Percentiles rank a stretch among this genome's conserved stretches.
These are phyloP conservation scores for Coemansia sp. DNA, from an alignment of 192 early-diverging fungal genomes.

Conservation along the genomic window DNA sequence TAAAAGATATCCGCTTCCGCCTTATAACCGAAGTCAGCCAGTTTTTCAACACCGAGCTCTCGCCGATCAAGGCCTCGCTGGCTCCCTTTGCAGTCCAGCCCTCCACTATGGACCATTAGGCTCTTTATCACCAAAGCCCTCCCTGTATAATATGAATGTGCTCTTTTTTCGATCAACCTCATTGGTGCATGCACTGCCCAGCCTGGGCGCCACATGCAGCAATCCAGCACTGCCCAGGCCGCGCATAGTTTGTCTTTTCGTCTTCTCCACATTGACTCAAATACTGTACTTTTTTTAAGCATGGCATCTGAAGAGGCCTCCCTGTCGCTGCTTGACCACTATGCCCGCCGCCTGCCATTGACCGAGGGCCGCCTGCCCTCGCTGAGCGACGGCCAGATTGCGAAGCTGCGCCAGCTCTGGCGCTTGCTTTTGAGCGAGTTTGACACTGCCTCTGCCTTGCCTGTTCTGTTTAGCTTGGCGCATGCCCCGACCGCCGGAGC, in stretches of 20 bases:
- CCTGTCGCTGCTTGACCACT: conserved; percentile 36
- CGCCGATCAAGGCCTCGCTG: conserved; percentile 26
- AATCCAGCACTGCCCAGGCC: not conserved
- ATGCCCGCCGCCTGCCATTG: conserved; percentile 12
- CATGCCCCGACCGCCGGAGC: not conserved
- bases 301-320: not conserved
- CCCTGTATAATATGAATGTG: not conserved
- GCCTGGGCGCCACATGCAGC: not conserved
- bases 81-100: conserved; percentile 6
- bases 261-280: not conserved
- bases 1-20: conserved; percentile 21
- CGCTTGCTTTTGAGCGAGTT: conserved; percentile 38
- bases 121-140: not conserved
- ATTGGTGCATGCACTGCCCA: not conserved
- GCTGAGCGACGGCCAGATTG: conserved; percentile 36
- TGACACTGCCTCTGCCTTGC: conserved; percentile 7
- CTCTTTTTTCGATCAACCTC: no score
- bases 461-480: conserved; percentile 11
- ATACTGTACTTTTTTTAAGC: not conserved
- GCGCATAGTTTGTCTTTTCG: not conserved
- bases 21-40: conserved; percentile 38
- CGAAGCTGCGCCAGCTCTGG: conserved; percentile 56
- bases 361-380: conserved; percentile 35
- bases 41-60: conserved; percentile 21
- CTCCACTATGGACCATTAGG: not conserved